Percentiles rank a stretch among this genome's conserved stretches.
Conservation (phyloP, 139 green algal genomes). For the Closterium sp. region DNA sequence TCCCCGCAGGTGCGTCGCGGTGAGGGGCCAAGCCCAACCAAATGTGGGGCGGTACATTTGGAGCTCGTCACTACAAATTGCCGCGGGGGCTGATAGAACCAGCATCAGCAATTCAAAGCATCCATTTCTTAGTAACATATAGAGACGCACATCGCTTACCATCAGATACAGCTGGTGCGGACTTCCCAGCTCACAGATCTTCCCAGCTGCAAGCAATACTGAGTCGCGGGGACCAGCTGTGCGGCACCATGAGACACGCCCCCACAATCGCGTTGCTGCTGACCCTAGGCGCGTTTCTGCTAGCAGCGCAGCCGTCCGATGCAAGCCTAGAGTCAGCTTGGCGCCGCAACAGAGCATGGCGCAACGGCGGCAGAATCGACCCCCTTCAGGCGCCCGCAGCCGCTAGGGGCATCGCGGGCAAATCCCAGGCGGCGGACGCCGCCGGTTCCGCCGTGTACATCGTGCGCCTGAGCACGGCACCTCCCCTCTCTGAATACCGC, state of each 20-base stretch:
- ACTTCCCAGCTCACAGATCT: too few relatives aligned
- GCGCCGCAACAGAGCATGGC: not conserved
- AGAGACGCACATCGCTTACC: too few relatives aligned
- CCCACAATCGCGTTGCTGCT: not conserved
- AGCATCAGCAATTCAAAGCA: too few relatives aligned
- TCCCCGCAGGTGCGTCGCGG: too few relatives aligned
- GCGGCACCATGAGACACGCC: not conserved
- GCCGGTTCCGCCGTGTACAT: not conserved
- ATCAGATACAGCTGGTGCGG: too few relatives aligned
- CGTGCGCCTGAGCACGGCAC: not conserved
- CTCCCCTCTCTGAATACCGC: not conserved
- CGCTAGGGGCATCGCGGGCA: not conserved
- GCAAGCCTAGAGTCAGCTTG: not conserved
- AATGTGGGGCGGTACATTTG: too few relatives aligned
- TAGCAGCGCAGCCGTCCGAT: not conserved
- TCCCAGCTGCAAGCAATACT: not conserved
- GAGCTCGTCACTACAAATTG: too few relatives aligned
- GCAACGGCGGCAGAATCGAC: not conserved
- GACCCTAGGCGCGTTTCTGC: not conserved
- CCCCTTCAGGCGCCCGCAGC: not conserved
- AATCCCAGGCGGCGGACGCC: not conserved
- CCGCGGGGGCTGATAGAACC: too few relatives aligned
- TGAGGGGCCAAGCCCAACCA: too few relatives aligned
- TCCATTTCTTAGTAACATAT: too few relatives aligned
- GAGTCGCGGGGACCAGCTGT: not conserved